Evolutionary conservation across 2,329 filamentous ascomycete species (phyloP).

Genomic region (Fusarium concolor): DNA sequence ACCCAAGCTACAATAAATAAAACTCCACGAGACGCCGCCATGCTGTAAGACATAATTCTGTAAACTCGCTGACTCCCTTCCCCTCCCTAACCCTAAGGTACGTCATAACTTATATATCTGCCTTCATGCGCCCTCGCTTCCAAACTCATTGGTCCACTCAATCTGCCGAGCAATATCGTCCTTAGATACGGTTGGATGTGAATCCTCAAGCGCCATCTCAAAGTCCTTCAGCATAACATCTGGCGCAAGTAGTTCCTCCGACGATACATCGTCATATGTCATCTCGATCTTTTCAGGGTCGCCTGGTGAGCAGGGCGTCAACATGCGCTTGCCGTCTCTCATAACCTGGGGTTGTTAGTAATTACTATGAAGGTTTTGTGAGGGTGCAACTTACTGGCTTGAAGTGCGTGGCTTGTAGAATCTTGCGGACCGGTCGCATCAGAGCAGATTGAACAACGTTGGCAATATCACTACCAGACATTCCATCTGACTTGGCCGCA

Average conservation of each 20-base stretch:
- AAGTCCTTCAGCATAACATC: constrained; percentile 92
- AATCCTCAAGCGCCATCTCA: constrained; percentile 87
- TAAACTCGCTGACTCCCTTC: constrained; percentile 32
- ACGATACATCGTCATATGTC: constrained; percentile 89
- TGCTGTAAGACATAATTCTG: constrained; percentile 43
- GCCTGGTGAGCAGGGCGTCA: constrained; percentile 94
- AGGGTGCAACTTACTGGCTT: constrained; percentile 74
- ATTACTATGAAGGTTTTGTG: too few relatives aligned
- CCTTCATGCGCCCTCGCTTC: constrained; percentile 80
- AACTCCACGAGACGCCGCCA: constrained; percentile 43
- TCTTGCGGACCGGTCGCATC: constrained; percentile 97
- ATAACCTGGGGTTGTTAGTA: constrained; percentile 67
- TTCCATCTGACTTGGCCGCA: constrained; percentile 87
- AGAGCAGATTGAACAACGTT: constrained; percentile 96
- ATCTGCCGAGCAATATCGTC: constrained; percentile 86
- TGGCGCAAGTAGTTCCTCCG: constrained; percentile 87
- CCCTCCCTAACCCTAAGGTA: not conserved
- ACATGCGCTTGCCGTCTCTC: constrained; percentile 72
- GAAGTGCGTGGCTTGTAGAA: constrained; percentile 97
- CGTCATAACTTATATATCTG: constrained; percentile 3
- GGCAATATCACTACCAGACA: constrained; percentile 94
- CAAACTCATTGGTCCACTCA: constrained; percentile 97
- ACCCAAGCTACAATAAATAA: constrained; percentile 39
- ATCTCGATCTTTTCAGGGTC: constrained; percentile 89
- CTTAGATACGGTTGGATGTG: constrained; percentile 87